phyloP scores from a whole-genome alignment of 2,329 filamentous ascomycete genomes.

The Fusarium cyanostomum region DNA sequence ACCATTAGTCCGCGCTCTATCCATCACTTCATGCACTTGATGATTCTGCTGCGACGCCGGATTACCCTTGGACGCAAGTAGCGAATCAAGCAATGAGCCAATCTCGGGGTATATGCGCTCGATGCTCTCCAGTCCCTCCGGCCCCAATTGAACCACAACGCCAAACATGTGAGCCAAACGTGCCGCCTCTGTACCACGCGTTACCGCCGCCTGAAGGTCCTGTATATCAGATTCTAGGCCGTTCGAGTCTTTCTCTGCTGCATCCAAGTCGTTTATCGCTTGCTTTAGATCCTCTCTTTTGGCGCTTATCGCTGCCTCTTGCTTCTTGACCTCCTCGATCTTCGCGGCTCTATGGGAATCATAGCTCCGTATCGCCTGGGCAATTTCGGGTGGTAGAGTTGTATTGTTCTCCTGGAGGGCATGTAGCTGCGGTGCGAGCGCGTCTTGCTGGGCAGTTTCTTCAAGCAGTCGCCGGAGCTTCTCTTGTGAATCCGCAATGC shows the following conservation, averaged over 20 bases:
- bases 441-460: conserved; percentile 39
- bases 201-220: conserved; percentile 36
- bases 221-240: conserved; percentile 39
- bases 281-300: conserved; percentile 33
- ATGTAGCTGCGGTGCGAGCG: conserved; percentile 40
- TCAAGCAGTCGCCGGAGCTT: conserved; percentile 33
- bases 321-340: conserved; percentile 40
- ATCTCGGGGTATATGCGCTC: conserved; percentile 46
- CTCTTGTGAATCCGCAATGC: conserved; percentile 31
- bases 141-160: conserved; percentile 41
- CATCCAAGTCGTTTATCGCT: conserved; percentile 30
- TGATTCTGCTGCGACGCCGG: conserved; percentile 23
- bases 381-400: conserved; percentile 41
- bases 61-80: conserved; percentile 35
- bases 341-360: conserved; percentile 39
- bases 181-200: conserved; percentile 37
- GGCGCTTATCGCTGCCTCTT: conserved; percentile 33
- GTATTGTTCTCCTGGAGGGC: conserved; percentile 43
- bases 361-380: conserved; percentile 41
- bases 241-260: conserved; percentile 29
- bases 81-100: conserved; percentile 39
- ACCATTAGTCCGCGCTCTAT: conserved; percentile 31
- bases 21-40: conserved; percentile 23
- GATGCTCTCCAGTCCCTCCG: conserved; percentile 39
- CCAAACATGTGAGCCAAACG: conserved; percentile 41